A percentile compares a stretch with the other conserved stretches of the same genome.
phyloP scores from a whole-genome alignment of 192 early-diverging fungal genomes.

The Kickxella alabastrina region DNA sequence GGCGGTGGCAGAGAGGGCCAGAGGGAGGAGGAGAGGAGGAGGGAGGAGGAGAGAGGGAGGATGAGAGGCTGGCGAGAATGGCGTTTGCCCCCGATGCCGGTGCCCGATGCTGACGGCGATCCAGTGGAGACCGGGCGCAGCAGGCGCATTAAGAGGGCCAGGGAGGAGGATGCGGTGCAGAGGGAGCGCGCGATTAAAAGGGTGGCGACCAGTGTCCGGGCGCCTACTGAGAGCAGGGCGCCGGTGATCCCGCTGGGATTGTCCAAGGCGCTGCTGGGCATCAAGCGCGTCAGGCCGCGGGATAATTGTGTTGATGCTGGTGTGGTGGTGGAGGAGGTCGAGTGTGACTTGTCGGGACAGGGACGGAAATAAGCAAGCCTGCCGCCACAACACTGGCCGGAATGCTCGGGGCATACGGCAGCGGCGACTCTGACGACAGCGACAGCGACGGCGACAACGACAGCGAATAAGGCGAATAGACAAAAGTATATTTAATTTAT shows the following conservation, averaged over 20 bases:
- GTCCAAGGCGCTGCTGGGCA: conserved; percentile 16
- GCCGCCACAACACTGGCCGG: conserved; percentile 14
- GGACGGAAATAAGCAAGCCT: no score
- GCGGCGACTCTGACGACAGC: conserved; percentile 9
- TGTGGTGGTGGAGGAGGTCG: no score
- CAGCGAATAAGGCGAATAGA: no score
- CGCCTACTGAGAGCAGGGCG: not conserved
- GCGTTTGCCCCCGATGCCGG: conserved; percentile 22
- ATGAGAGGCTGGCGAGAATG: conserved; percentile 15
- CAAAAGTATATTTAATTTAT: no score
- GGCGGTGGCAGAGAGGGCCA: conserved; percentile 5
- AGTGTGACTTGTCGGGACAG: not conserved
- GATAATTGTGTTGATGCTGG: no score
- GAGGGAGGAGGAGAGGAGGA: conserved; percentile 11
- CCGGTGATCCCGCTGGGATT: not conserved
- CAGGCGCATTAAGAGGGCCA: not conserved
- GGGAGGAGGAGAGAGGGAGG: conserved; percentile 11
- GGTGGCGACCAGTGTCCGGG: not conserved
- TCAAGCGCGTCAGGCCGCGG: conserved; percentile 15
- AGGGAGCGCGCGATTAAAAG: conserved; percentile 14
- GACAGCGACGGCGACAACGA: conserved; percentile 1
- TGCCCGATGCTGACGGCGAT: not conserved
- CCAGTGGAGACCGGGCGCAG: no score
- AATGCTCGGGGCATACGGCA: conserved; percentile 40
- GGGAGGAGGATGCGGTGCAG: conserved; percentile 18